These are phyloP conservation scores for Lentinula aciculospora DNA, from an alignment of 768 basidiomycete species.

Conservation along the genomic window DNA sequence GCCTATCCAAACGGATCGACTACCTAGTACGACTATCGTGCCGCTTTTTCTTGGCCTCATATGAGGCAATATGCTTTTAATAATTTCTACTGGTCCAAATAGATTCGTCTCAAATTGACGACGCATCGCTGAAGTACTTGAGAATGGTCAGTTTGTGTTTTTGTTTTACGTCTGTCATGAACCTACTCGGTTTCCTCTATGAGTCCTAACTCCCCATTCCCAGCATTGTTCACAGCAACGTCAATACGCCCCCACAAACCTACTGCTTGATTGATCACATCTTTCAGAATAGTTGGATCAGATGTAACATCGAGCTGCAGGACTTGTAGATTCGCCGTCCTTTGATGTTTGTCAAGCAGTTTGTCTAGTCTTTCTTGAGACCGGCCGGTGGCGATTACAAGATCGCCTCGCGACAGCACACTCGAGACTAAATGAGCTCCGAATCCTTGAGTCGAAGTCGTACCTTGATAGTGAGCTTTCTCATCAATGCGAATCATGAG, in stretches of 20 bases:
- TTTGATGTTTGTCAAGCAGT: constrained; percentile 19
- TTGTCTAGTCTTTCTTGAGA: constrained; percentile 35
- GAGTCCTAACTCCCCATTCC: constrained; percentile 34
- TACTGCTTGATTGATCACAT: constrained; percentile 38
- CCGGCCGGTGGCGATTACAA: constrained; percentile 55
- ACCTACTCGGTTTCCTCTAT: constrained; percentile 54
- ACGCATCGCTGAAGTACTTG: constrained; percentile 8
- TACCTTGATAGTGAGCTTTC: not conserved
- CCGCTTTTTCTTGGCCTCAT: constrained; percentile 39
- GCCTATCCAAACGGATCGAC: constrained; percentile 46
- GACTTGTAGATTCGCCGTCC: constrained; percentile 30
- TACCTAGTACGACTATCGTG: constrained; percentile 47
- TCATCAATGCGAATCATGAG: not conserved
- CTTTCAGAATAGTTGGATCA: constrained; percentile 34
- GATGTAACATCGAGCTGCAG: constrained; percentile 49
- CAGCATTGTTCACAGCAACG: constrained; percentile 65
- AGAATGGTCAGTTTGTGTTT: not conserved
- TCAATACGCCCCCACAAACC: constrained; percentile 49
- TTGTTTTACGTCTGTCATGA: not conserved
- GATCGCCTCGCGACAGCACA: constrained; percentile 50
- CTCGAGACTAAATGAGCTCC: constrained; percentile 43
- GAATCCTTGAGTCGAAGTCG: constrained; percentile 29
- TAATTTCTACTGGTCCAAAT: constrained; percentile 49
- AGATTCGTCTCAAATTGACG: constrained; percentile 44
- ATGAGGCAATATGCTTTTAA: constrained; percentile 45